A percentile compares a stretch with the other conserved stretches of the same genome.
Evolutionary conservation across 2,329 filamentous ascomycete species (phyloP).

Genomic region (Lanzia echinophila): DNA sequence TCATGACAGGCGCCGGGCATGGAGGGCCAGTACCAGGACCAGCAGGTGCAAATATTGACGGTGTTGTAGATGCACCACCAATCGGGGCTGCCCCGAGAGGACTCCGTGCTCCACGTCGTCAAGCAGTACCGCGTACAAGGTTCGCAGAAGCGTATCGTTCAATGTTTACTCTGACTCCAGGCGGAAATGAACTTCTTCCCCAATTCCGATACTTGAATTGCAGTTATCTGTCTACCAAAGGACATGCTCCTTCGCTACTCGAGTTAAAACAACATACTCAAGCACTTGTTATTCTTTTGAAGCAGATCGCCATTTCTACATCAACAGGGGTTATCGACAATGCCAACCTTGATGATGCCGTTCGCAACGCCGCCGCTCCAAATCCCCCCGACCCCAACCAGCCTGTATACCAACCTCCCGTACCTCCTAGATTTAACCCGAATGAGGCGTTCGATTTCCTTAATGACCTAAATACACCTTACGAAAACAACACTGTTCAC

Average conservation of each 20-base stretch:
- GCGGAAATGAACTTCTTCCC: neutral
- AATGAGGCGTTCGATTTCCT: slow-evolving; percentile 52
- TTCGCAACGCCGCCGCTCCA: too few relatives aligned
- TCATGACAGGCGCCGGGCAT: too few relatives aligned
- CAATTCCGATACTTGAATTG: slow-evolving; percentile 47
- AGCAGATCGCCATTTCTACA: slow-evolving; percentile 38
- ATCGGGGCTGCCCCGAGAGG: neutral
- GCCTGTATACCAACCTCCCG: too few relatives aligned
- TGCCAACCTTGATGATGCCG: slow-evolving; percentile 1
- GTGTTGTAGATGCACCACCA: too few relatives aligned
- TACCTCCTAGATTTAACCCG: slow-evolving; percentile 1
- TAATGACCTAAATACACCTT: slow-evolving; percentile 42
- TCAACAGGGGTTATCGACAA: slow-evolving; percentile 23
- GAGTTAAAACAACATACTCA: slow-evolving; percentile 55
- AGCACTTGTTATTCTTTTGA: slow-evolving; percentile 47
- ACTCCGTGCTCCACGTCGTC: neutral
- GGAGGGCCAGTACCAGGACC: too few relatives aligned
- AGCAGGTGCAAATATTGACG: too few relatives aligned
- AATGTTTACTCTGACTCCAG: slow-evolving; percentile 10
- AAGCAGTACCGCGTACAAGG: neutral
- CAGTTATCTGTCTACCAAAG: slow-evolving; percentile 48
- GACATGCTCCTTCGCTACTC: slow-evolving; percentile 46
- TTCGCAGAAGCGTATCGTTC: slow-evolving; percentile 19
- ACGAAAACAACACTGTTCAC: slow-evolving; percentile 26
- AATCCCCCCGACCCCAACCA: too few relatives aligned